Evolutionary conservation across 805 yeast genomes (phyloP).

Genomic region (Kluyveromyces wickerhamii): DNA sequence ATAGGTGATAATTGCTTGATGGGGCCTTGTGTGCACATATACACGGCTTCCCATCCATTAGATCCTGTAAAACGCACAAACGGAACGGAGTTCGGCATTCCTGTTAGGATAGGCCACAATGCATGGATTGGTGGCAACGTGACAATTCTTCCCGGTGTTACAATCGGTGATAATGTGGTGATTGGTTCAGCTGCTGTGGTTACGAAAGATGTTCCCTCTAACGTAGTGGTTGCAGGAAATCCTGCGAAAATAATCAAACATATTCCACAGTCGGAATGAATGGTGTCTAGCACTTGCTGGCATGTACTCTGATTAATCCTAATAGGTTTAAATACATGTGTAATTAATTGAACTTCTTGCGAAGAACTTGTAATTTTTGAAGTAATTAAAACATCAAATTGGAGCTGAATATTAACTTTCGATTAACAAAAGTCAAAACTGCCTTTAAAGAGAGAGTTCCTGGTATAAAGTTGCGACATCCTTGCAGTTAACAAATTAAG

Average conservation of each 20-base stretch:
- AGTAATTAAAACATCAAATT: too few relatives aligned
- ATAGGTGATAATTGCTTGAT: conserved; percentile 53
- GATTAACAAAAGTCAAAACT: too few relatives aligned
- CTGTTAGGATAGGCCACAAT: conserved; percentile 52
- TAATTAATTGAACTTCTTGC: too few relatives aligned
- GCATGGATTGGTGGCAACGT: conserved; percentile 62
- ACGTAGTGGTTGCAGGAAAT: conserved; percentile 52
- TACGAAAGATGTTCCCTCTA: conserved; percentile 45
- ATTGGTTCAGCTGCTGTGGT: conserved; percentile 68
- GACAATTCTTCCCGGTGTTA: conserved; percentile 55
- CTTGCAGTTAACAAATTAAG: too few relatives aligned
- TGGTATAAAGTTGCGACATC: too few relatives aligned
- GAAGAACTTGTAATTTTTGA: too few relatives aligned
- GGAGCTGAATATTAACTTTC: too few relatives aligned
- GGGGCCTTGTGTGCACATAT: conserved; percentile 56
- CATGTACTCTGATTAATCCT: too few relatives aligned
- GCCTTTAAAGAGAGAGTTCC: too few relatives aligned
- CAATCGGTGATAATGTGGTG: conserved; percentile 52
- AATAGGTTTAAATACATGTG: too few relatives aligned
- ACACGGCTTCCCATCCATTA: conserved; percentile 59
- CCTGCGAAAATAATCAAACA: conserved; percentile 45
- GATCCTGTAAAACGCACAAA: conserved; percentile 38
- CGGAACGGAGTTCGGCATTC: conserved; percentile 44
- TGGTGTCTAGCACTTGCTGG: too few relatives aligned
- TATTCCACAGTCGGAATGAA: too few relatives aligned